Base-by-base conservation (phyloP, 805 yeast genomes). In the Blastobotrys muscicola region DNA sequence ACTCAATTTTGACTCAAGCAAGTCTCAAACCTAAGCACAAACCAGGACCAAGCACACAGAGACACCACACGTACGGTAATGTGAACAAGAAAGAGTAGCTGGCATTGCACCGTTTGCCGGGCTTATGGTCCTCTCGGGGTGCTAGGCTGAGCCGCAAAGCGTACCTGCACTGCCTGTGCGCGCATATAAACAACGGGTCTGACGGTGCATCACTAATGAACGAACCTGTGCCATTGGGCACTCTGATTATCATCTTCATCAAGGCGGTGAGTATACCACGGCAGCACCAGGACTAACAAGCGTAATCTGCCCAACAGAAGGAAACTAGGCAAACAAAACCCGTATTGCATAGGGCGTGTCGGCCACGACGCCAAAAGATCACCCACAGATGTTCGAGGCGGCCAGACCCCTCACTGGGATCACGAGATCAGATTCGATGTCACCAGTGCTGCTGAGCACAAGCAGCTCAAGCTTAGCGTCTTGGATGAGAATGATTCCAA, bases 301-400 rank as follows among this genome's bases (percentile, higher is more conserved):
- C 79, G 80, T 55, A 94, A 86, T 55, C 72, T 92, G 36, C 94
- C 95, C 16, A 90, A 92, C 62, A 68, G 86, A 48, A 70, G 90
- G 32, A 85, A 82, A 49, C 68, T 90, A 41, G 97, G 94, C 56
- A 92, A 92, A 56, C 98, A 92, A 63, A 82, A 85, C 50, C 98
- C 97, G 2, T 89, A 85, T 64, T 82, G 87, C 47, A 77, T 90
- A 4, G 70, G 85, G 9, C 68, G 97, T 45, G 70, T 92, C 4
- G 90, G 89, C 26, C 85, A 85, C 47, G 75, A 76, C 53, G 90
- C 94, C 8, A 79, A 83, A 50, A 78, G 82, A 55, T 85, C 97
- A 1, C 79, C 78, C 31, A 72, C 85, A 0, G 78, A 84, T 46
- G 73, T 76, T 42, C 67, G 97, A 51, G 98, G 95, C 1, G 98